Conservation (phyloP, 225 moss, liverwort and hornwort species). For the Ulota crispa region DNA sequence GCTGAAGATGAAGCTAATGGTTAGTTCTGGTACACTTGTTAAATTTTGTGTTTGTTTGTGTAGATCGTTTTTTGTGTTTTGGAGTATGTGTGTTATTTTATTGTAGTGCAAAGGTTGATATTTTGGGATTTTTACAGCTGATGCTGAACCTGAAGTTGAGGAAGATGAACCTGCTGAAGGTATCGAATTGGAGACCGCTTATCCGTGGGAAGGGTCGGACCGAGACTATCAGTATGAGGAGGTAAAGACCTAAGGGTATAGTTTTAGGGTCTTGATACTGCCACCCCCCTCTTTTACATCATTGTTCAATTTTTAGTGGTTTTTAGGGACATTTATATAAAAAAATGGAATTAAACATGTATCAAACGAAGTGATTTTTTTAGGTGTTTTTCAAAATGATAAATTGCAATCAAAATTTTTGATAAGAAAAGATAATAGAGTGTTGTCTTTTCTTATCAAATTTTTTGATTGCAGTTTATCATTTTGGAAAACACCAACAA, state of each 20-base stretch:
- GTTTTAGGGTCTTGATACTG: no score
- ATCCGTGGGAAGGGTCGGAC: constrained; percentile 78
- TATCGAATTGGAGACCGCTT: constrained; percentile 66
- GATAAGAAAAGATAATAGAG: no score
- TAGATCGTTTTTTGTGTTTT: neutral
- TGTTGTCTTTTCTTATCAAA: no score
- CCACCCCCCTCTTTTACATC: no score
- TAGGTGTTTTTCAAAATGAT: no score
- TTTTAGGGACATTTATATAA: no score
- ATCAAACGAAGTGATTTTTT: no score
- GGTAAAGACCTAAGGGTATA: constrained; percentile 32
- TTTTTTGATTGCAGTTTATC: no score
- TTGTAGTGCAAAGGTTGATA: neutral
- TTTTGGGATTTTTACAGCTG: constrained; percentile 13
- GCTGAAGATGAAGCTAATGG: constrained; percentile 51
- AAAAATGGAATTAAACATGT: no score
- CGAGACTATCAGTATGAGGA: constrained; percentile 84
- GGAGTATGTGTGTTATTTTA: neutral
- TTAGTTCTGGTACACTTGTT: constrained; percentile 10
- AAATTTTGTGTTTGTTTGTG: neutral
- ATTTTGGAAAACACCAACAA: no score
- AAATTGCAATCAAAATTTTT: no score
- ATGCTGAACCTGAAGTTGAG: constrained; percentile 43
- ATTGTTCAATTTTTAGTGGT: no score
- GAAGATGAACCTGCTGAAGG: constrained; percentile 66